Evolutionary conservation across 2,329 filamentous ascomycete species (phyloP), one percentile per base, ranked within the genome.

Genomic region (Microdochium trichocladiopsis): DNA sequence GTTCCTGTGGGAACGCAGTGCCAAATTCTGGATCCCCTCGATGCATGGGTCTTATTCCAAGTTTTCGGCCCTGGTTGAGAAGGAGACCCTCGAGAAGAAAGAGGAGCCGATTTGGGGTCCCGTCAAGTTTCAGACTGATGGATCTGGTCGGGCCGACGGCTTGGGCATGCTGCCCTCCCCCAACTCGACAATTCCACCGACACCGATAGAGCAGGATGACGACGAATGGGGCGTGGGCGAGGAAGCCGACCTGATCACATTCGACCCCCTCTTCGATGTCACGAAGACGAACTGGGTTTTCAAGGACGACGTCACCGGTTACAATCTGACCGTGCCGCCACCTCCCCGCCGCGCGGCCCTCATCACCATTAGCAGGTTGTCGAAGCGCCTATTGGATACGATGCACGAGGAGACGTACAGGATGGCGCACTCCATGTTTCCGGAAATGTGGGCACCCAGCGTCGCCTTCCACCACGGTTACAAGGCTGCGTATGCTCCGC

Each of bases 401-500:
- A 83, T 84, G 77, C 81, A 85, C 62, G 67, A 77, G 50, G 80
- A 83, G 52, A 80, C 78, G 33, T 70, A 57, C 25, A 66, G 67
- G 43, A 67, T 68, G 56, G 74, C 72, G 25, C 80, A 75, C 60
- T 78, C 70, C 59, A 83, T 77, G 79, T 84, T 79, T 58, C 76
- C 74, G 2, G 82, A 85, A 59, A 84, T 85, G 82, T 83, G 76
- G 69, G 78, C 79, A 3, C 74, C 77, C 0, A 74, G 70, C 2
- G 70, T 72, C 57, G 77, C 80, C 0, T 66, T 84, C 2, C 80
- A 83, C 55, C 80, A 84, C 60, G 80, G 80, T 4, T 70, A 81
- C 52, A 84, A 84, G 62, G 80, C 80, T 24, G 79, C 83, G 1
- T 80, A 78, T 58, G 82, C 78, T 1, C 85, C 85, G 1, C 85